These are phyloP conservation scores for Penicillium glabrum DNA, from an alignment of 2,329 filamentous ascomycete genomes.

Conservation along the genomic window DNA sequence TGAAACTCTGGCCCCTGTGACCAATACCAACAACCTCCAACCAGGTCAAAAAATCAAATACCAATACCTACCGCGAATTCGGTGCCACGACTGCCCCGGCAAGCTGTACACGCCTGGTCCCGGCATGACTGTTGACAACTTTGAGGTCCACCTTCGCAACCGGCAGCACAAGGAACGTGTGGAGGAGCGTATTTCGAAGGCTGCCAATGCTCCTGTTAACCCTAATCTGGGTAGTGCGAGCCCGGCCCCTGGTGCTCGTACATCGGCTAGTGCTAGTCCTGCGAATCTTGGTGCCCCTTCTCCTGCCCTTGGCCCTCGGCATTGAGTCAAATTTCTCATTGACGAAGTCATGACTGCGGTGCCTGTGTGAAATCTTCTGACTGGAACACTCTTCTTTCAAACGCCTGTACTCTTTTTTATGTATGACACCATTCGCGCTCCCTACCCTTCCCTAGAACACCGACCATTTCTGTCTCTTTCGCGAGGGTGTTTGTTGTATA, in stretches of 20 bases:
- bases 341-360: conserved; percentile 21
- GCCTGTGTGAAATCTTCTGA: conserved; percentile 11
- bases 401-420: conserved; percentile 16
- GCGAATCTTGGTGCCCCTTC: conserved; percentile 6
- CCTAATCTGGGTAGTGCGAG: conserved; percentile 13
- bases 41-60: conserved; percentile 66
- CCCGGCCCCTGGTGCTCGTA: conserved; percentile 11
- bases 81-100: conserved; percentile 87
- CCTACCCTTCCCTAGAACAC: not conserved
- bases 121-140: conserved; percentile 81
- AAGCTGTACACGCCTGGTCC: conserved; percentile 93
- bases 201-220: conserved; percentile 5
- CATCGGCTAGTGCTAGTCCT: not conserved
- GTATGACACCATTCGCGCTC: not conserved
- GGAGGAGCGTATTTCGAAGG: conserved; percentile 48
- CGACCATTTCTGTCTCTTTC: not conserved
- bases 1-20: conserved; percentile 64
- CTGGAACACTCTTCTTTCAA: conserved; percentile 9
- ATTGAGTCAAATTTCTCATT: conserved; percentile 14
- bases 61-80: conserved; percentile 83
- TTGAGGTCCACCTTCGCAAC: conserved; percentile 89
- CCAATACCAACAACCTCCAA: conserved; percentile 52
- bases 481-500: conserved; percentile 17
- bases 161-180: conserved; percentile 74
- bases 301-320: conserved; percentile 11